Evolutionary conservation across 257 asterid genomes (phyloP), one percentile per base, ranked within the genome.

Genomic region (Scutellaria galericulata): DNA sequence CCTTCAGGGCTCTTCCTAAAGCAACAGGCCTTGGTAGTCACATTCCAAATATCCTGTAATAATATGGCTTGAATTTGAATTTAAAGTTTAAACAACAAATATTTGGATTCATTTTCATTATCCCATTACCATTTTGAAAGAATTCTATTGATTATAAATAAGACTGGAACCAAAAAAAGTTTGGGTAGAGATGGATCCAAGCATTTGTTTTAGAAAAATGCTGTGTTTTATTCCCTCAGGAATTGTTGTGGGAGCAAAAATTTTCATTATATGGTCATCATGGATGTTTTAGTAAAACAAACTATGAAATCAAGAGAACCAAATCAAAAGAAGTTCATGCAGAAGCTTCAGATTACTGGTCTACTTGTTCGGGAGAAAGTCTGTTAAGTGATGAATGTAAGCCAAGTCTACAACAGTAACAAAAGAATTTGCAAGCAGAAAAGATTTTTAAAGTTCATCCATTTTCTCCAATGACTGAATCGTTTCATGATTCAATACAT

Each of bases 261-360:
- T 15, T 31, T 12, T 58, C 39, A 45, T 9, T 18, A 35, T 37
- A 66, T 46, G 64, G 47, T 67, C 37, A n/a, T 51, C 13, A 37
- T 20, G 52, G 64, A 58, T 58, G 50, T 15, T 57, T 47, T 39
- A 11, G 59, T 20, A 24, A 18, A 60, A 50, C 20, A 66, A 57
- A 57, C 48, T 37, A 50, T 15, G 18, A 57, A 20, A 41, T 22
- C 13, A 12, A 52, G 41, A 37, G 76, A 51, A 64, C 55, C 27
- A 27, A 63, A 41, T 11, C 35, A 42, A 14, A 15, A 63, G 71
- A 73, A 40, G 56, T 71, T 50, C 40, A 48, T 47, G 51, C 44
- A 48, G 61, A 71, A 60, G 40, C 73, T 46, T 69, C 24, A 1
- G n/a, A 39, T 44, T 37, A 37, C 7, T 13, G 37, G 46, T 27